Percentiles rank a stretch among this genome's conserved stretches.
Evolutionary conservation across 2,329 filamentous ascomycete species (phyloP).

Genomic region (Biscogniauxia marginata): DNA sequence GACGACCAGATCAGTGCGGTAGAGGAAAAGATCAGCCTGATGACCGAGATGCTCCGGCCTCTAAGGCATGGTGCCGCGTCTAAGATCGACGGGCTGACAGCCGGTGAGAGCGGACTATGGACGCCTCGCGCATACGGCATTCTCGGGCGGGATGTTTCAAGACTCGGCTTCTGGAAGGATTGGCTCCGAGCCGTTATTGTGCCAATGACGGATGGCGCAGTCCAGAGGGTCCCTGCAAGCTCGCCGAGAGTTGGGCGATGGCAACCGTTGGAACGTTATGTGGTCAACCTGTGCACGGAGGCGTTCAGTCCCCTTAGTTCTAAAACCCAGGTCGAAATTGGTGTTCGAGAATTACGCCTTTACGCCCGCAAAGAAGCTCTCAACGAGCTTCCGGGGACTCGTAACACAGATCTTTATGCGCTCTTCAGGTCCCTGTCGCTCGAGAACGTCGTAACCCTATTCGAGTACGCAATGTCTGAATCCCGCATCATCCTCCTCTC

Average conservation of each 20-base stretch:
- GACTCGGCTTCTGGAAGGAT: slow-evolving; percentile 96
- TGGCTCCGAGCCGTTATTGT: slow-evolving; percentile 94
- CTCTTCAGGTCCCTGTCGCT: slow-evolving; percentile 88
- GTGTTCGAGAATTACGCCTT: slow-evolving; percentile 82
- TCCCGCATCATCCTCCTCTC: slow-evolving; percentile 95
- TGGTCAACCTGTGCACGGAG: slow-evolving; percentile 94
- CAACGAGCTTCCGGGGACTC: slow-evolving; percentile 90
- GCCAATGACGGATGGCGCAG: slow-evolving; percentile 86
- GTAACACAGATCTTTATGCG: slow-evolving; percentile 89
- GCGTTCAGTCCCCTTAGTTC: slow-evolving; percentile 89
- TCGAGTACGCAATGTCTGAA: slow-evolving; percentile 91
- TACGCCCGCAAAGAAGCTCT: slow-evolving; percentile 90
- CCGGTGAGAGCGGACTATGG: slow-evolving; percentile 95
- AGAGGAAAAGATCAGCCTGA: slow-evolving; percentile 94
- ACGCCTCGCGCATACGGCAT: slow-evolving; percentile 91
- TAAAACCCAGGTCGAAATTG: slow-evolving; percentile 92
- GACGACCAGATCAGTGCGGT: slow-evolving; percentile 95
- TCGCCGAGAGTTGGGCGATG: slow-evolving; percentile 90
- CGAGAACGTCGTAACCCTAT: slow-evolving; percentile 86
- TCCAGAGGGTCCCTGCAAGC: slow-evolving; percentile 80
- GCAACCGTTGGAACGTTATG: slow-evolving; percentile 95
- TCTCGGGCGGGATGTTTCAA: slow-evolving; percentile 76
- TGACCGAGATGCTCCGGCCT: slow-evolving; percentile 93
- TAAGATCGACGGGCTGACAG: slow-evolving; percentile 94
- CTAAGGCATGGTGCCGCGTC: slow-evolving; percentile 91